These are phyloP conservation scores for Chytriomyces sp. DNA, from an alignment of 192 early-diverging fungal species.

Conservation along the genomic window DNA sequence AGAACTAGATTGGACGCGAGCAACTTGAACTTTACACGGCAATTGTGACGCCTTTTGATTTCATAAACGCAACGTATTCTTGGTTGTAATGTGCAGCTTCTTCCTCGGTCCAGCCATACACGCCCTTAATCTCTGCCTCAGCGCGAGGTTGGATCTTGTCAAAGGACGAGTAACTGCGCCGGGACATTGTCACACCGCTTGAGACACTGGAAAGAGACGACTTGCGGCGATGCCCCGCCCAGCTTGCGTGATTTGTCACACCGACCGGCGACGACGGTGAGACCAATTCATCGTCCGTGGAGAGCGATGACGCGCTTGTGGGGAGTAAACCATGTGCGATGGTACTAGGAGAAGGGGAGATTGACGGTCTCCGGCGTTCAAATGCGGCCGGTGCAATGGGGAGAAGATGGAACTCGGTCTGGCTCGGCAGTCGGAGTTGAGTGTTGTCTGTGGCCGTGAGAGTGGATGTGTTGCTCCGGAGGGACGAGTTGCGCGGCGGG, in stretches of 20 bases:
- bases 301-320: slow-evolving; percentile 4
- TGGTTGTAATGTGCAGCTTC: slow-evolving; percentile 17
- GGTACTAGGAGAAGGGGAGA: not conserved
- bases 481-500: not conserved
- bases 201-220: too few species aligned
- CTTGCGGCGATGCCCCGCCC: too few species aligned
- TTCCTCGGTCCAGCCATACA: slow-evolving; percentile 29
- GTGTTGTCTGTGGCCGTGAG: not conserved
- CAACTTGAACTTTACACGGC: not conserved
- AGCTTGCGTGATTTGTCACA: not conserved
- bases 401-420: slow-evolving; percentile 18
- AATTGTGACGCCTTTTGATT: slow-evolving; percentile 18
- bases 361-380: slow-evolving; percentile 3
- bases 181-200: not conserved
- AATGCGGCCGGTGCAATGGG: slow-evolving; percentile 29
- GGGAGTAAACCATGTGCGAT: not conserved
- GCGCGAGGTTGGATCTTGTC: not conserved
- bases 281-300: not conserved
- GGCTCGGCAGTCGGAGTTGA: not conserved
- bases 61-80: slow-evolving; percentile 24
- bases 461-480: not conserved
- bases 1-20: too few species aligned
- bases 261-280: not conserved
- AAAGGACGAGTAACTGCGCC: not conserved
- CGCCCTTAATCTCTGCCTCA: slow-evolving; percentile 10